phyloP scores from a whole-genome alignment of 2,329 filamentous ascomycete genomes.

The Exophiala viscosa region DNA sequence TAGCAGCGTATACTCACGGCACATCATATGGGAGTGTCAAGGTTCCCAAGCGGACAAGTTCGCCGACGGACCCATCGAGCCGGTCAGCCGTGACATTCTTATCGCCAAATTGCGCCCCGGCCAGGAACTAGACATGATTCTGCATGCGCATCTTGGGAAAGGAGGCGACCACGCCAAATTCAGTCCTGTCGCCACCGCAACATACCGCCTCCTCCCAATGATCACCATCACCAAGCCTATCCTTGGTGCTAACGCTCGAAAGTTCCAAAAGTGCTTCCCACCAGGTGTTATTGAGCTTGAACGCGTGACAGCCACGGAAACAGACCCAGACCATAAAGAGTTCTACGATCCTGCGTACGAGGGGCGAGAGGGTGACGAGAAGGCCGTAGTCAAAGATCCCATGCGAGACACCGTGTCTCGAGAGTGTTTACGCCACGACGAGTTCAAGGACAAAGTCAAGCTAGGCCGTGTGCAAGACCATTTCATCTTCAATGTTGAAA shows the following conservation, averaged over 20 bases:
- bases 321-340: constrained; percentile 38
- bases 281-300: constrained; percentile 80
- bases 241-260: constrained; percentile 76
- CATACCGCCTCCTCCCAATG: constrained; percentile 83
- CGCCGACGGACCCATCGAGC: constrained; percentile 56
- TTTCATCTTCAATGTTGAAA: constrained; percentile 96
- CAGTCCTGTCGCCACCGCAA: constrained; percentile 90
- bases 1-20: constrained; percentile 74
- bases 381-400: constrained; percentile 80
- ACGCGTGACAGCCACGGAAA: constrained; percentile 65
- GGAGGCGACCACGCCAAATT: constrained; percentile 96
- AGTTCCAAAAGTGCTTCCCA: constrained; percentile 88
- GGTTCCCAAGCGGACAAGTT: constrained; percentile 68
- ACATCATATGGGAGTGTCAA: constrained; percentile 71
- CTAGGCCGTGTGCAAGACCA: constrained; percentile 87
- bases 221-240: constrained; percentile 84
- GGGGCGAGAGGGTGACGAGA: constrained; percentile 71
- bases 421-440: constrained; percentile 83
- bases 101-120: constrained; percentile 90
- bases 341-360: constrained; percentile 60
- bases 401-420: constrained; percentile 95
- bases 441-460: constrained; percentile 94
- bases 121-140: constrained; percentile 78
- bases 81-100: constrained; percentile 87
- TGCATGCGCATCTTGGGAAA: constrained; percentile 93